A percentile compares a stretch with the other conserved stretches of the same genome.
These are phyloP conservation scores for Silene coronaria DNA, from an alignment of 179 eudicot species.

Conservation along the genomic window DNA sequence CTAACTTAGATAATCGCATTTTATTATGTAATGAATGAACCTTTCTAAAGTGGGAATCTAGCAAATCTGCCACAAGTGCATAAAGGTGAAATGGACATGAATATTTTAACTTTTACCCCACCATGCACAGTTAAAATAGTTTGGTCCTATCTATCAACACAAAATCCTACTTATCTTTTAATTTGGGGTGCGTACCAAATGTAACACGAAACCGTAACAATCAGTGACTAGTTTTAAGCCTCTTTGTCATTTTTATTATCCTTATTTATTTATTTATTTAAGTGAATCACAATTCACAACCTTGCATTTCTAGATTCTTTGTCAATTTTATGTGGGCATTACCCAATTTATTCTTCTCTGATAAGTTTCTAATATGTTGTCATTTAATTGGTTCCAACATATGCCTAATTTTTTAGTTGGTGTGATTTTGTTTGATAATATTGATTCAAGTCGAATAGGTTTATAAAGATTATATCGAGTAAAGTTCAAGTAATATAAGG, in stretches of 20 bases:
- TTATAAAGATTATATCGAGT: no score
- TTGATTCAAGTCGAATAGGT: no score
- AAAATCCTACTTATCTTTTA: neutral
- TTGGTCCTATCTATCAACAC: no score
- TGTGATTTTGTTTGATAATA: no score
- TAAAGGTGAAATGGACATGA: no score
- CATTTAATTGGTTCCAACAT: neutral
- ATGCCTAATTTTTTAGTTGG: neutral
- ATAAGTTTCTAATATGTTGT: neutral
- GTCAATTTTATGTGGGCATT: conserved; percentile 2
- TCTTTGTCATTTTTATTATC: neutral
- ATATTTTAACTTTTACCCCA: no score
- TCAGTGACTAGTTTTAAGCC: neutral
- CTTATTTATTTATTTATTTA: neutral
- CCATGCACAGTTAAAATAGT: no score
- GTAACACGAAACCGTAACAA: conserved; percentile 2
- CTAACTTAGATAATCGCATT: no score
- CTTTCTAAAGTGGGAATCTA: no score
- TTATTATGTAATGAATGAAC: no score
- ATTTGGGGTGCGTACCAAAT: neutral
- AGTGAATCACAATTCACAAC: conserved; percentile 3
- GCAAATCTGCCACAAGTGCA: no score
- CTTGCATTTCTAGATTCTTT: conserved; percentile 3
- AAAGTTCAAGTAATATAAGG: no score
- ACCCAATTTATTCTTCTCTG: neutral